phyloP scores from a whole-genome alignment of 176 grass and related monocot species.

The Oryza officinalis region DNA sequence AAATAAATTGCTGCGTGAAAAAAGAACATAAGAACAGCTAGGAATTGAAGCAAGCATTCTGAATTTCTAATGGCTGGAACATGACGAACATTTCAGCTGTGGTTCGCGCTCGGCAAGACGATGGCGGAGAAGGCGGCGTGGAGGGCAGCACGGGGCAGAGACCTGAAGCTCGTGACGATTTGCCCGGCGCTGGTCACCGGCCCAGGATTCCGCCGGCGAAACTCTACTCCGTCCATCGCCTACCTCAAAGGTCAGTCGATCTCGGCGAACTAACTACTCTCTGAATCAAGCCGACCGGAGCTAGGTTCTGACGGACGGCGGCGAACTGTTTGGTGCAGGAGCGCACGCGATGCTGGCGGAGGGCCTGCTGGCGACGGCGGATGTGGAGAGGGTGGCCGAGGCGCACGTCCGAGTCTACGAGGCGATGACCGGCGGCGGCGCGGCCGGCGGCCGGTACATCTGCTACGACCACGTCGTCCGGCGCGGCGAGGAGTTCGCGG shows the following conservation, averaged over 20 bases:
- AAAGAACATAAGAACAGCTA: neutral
- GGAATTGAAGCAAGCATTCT: neutral
- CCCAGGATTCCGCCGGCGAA: slow-evolving; percentile 71
- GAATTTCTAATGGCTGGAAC: neutral
- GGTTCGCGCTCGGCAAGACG: slow-evolving; percentile 86
- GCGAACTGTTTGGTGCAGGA: slow-evolving; percentile 38
- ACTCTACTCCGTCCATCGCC: slow-evolving; percentile 84
- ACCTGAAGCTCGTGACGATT: slow-evolving; percentile 83
- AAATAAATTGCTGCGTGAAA: neutral
- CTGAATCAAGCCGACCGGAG: neutral
- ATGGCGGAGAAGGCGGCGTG: slow-evolving; percentile 95
- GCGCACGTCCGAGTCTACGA: slow-evolving; percentile 89
- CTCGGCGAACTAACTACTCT: too few relatives aligned
- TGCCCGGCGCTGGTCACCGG: slow-evolving; percentile 84
- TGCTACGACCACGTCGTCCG: slow-evolving; percentile 84
- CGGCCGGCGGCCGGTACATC: slow-evolving; percentile 85
- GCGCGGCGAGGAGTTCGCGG: slow-evolving; percentile 61
- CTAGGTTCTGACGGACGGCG: neutral
- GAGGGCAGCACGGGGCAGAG: slow-evolving; percentile 78
- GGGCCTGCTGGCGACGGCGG: slow-evolving; percentile 73
- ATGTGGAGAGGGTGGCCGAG: slow-evolving; percentile 70
- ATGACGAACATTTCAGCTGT: slow-evolving; percentile 47
- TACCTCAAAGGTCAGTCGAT: slow-evolving; percentile 78
- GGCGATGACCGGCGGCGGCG: slow-evolving; percentile 57
- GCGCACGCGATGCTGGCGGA: slow-evolving; percentile 71